phyloP scores from a whole-genome alignment of 805 yeast species.

The Clavispora fructus region DNA sequence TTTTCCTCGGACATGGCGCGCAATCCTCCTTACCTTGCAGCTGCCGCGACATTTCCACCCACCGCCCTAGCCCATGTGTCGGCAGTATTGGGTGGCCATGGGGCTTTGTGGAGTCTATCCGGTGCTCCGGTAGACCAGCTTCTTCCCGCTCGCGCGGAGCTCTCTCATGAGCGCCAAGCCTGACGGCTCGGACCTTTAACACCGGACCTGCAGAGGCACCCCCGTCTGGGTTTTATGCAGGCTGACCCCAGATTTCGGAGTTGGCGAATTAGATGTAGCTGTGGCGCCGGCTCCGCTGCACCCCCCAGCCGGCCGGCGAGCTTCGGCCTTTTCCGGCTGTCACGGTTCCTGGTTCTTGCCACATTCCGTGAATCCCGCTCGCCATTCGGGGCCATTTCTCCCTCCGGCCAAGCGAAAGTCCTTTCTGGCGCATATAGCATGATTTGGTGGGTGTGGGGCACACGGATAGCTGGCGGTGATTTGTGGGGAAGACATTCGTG shows the following conservation, averaged over 20 bases:
- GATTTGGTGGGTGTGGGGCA: conserved; percentile 2
- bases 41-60: not conserved
- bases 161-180: too few species aligned
- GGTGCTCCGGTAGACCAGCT: not conserved
- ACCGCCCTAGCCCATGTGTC: not conserved
- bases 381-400: too few species aligned
- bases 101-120: too few species aligned
- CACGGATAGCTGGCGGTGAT: not conserved
- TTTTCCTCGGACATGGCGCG: conserved; percentile 3
- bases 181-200: not conserved
- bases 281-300: not conserved
- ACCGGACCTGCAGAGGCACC: not conserved
- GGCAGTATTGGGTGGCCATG: too few species aligned
- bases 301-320: not conserved
- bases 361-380: conserved; percentile 16
- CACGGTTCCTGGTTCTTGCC: conserved; percentile 28
- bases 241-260: conserved; percentile 21
- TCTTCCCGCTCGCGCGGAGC: not conserved
- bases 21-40: not conserved
- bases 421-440: not conserved
- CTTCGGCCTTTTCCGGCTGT: too few species aligned
- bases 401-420: not conserved
- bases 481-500: not conserved
- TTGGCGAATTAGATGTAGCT: conserved; percentile 15
- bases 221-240: conserved; percentile 6